phyloP scores from a whole-genome alignment of 202 grass and related monocot species.

The Eragrostis tef region DNA sequence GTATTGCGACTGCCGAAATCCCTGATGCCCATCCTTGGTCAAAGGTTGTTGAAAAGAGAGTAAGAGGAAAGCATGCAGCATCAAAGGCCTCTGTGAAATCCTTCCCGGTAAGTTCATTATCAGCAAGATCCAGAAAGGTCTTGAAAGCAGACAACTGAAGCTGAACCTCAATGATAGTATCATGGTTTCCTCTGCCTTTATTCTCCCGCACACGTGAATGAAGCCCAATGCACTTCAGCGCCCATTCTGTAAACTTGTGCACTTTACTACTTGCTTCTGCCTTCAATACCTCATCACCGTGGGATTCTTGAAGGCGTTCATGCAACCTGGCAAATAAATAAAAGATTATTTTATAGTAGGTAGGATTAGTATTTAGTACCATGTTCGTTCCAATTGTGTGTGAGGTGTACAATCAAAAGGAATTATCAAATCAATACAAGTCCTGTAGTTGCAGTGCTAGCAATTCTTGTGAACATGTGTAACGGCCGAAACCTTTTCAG shows the following conservation, averaged over 20 bases:
- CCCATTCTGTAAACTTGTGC: conserved; percentile 97
- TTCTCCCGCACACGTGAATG: conserved; percentile 64
- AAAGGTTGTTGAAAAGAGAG: conserved; percentile 85
- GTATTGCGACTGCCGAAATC: conserved; percentile 69
- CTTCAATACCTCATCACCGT: conserved; percentile 87
- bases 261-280: conserved; percentile 89
- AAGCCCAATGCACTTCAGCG: conserved; percentile 86
- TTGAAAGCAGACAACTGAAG: conserved; percentile 87
- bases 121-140: conserved; percentile 88
- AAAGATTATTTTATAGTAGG: conserved; percentile 17
- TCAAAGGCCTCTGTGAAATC: conserved; percentile 98
- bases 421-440: not conserved
- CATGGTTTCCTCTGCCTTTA: conserved; percentile 63
- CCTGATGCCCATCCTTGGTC: conserved; percentile 86
- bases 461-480: conserved; percentile 35
- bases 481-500: too few relatives aligned
- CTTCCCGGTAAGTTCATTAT: conserved; percentile 90
- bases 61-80: conserved; percentile 95
- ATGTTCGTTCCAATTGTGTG: not conserved
- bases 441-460: not conserved
- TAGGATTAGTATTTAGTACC: not conserved
- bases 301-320: conserved; percentile 92
- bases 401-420: not conserved
- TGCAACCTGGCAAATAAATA: conserved; percentile 62
- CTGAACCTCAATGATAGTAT: conserved; percentile 80